phyloP scores from a whole-genome alignment of 176 grass and related monocot species.

The Calamus simplicifolius region DNA sequence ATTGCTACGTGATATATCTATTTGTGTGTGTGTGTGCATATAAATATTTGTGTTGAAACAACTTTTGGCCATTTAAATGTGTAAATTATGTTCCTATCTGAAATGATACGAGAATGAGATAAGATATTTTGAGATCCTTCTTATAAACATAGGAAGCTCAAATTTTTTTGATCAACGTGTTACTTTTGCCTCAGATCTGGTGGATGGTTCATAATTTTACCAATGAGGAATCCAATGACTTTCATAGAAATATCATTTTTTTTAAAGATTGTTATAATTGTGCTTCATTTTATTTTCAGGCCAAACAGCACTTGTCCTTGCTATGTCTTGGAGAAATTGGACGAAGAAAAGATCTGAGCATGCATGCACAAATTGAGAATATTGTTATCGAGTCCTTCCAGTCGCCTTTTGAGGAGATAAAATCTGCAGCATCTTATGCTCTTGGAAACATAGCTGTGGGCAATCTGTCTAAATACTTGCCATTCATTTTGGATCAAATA shows the following conservation, averaged over 20 bases:
- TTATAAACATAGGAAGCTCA: no score
- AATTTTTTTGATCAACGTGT: no score
- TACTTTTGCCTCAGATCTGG: no score
- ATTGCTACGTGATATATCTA: no score
- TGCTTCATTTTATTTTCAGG: slow-evolving; percentile 22
- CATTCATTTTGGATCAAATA: slow-evolving; percentile 89
- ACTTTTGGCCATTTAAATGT: no score
- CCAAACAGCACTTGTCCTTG: slow-evolving; percentile 85
- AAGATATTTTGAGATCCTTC: no score
- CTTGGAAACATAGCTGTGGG: slow-evolving; percentile 94
- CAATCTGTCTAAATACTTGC: slow-evolving; percentile 84
- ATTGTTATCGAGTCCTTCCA: slow-evolving; percentile 95
- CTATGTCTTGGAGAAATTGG: slow-evolving; percentile 89
- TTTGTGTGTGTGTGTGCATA: no score
- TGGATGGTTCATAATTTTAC: no score
- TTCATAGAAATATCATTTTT: slow-evolving; percentile 1
- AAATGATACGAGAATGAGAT: no score
- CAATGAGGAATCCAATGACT: no score
- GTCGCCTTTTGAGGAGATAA: slow-evolving; percentile 95
- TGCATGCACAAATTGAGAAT: slow-evolving; percentile 75
- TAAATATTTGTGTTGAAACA: no score
- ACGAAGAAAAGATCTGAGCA: slow-evolving; percentile 69
- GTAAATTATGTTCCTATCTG: no score
- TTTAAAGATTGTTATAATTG: background rate
- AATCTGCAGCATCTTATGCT: slow-evolving; percentile 87